Evolutionary conservation across 345 rosid genomes (phyloP).

Genomic region (Salix arbutifolia): DNA sequence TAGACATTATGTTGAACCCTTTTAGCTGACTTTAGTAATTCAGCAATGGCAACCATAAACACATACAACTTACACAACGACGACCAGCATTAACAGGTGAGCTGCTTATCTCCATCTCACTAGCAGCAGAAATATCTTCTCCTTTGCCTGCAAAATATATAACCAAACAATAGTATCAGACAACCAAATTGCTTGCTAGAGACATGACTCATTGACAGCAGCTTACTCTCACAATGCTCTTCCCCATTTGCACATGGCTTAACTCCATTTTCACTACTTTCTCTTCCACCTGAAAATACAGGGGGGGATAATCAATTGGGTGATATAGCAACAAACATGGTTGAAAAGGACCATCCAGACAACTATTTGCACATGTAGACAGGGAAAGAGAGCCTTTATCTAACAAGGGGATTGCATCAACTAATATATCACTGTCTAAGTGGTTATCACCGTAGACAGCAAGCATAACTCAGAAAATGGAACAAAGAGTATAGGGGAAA

Average conservation of each 20-base stretch:
- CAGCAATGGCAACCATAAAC: slow-evolving; percentile 60
- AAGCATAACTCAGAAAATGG: neutral
- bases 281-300: slow-evolving; percentile 41
- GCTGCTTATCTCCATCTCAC: slow-evolving; percentile 38
- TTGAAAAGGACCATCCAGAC: neutral
- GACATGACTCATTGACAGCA: slow-evolving; percentile 15
- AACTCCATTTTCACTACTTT: slow-evolving; percentile 37
- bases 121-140: slow-evolving; percentile 31
- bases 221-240: slow-evolving; percentile 42
- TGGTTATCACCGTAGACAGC: neutral
- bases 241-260: slow-evolving; percentile 27
- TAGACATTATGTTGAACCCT: slow-evolving; percentile 50
- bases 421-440: neutral
- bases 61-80: slow-evolving; percentile 99
- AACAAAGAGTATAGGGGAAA: neutral
- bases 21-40: slow-evolving; percentile 29
- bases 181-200: slow-evolving; percentile 6
- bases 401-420: neutral
- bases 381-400: neutral
- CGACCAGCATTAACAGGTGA: slow-evolving; percentile 52
- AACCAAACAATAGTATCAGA: slow-evolving; percentile 14
- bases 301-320: neutral
- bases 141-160: slow-evolving; percentile 38
- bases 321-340: neutral
- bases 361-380: neutral